Percentiles rank a stretch among this genome's conserved stretches.
phyloP scores from a whole-genome alignment of 169 alveolate species.

The Neospora caninum region DNA sequence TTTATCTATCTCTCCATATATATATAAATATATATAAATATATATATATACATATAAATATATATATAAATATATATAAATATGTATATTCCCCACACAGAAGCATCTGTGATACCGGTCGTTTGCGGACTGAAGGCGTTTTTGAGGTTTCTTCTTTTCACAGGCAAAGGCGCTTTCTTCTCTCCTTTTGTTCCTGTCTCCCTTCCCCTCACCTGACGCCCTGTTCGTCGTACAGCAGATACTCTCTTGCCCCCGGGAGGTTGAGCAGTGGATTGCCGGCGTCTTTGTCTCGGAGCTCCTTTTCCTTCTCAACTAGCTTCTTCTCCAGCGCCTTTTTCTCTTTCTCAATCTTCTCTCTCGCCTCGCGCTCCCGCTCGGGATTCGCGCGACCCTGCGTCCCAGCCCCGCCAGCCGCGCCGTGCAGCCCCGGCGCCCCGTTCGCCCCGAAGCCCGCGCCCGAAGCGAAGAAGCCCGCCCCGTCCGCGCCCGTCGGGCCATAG shows the following conservation, averaged over 20 bases:
- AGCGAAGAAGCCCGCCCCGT: neutral
- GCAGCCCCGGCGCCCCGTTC: neutral
- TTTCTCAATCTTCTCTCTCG: conserved; percentile 35
- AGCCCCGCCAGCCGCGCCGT: neutral
- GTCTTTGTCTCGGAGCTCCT: neutral
- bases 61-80: too few species aligned
- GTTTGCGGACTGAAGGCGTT: too few species aligned
- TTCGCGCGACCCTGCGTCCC: neutral
- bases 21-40: too few species aligned
- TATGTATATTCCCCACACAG: too few species aligned
- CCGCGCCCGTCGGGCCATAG: neutral
- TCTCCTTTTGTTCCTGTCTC: neutral
- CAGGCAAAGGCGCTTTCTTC: neutral
- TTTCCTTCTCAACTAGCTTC: neutral
- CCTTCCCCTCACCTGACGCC: neutral
- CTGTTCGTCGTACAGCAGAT: conserved; percentile 8
- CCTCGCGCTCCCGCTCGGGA: conserved; percentile 12
- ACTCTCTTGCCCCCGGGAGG: conserved; percentile 43
- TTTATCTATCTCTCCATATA: too few species aligned
- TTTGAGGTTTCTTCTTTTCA: too few species aligned
- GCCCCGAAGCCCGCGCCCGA: neutral
- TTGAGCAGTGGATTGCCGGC: neutral
- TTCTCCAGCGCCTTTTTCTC: conserved; percentile 37
- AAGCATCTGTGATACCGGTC: too few species aligned
- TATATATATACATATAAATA: too few species aligned